A percentile compares a stretch with the other conserved stretches of the same genome.
These are phyloP conservation scores for Dovyalis caffra DNA, from an alignment of 345 rosid species.

Conservation along the genomic window DNA sequence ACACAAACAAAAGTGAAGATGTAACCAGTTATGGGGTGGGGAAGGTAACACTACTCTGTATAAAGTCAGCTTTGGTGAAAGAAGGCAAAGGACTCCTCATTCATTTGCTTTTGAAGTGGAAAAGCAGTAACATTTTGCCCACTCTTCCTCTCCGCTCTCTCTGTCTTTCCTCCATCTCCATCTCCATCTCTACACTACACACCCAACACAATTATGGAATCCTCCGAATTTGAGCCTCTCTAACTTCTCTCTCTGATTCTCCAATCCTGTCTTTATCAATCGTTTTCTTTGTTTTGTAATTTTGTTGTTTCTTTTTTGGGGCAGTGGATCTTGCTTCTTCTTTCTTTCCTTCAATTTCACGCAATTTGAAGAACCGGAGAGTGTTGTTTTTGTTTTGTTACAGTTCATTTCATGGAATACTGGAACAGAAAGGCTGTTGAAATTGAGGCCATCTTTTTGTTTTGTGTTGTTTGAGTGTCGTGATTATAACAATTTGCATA, in stretches of 20 bases:
- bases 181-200: neutral
- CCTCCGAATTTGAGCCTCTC: slow-evolving; percentile 40
- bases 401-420: slow-evolving; percentile 5
- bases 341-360: neutral
- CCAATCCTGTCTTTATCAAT: neutral
- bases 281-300: neutral
- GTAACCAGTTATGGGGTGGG: slow-evolving; percentile 29
- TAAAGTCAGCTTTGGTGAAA: no score
- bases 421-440: neutral
- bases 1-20: neutral
- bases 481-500: neutral
- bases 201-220: slow-evolving; percentile 33
- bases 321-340: neutral
- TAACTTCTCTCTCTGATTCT: slow-evolving; percentile 16
- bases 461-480: slow-evolving; percentile 7
- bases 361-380: neutral
- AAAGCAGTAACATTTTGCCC: neutral
- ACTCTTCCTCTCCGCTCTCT: neutral
- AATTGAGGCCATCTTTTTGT: neutral
- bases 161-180: no score
- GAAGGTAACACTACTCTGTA: neutral
- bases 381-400: neutral
- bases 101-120: slow-evolving; percentile 12
- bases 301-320: neutral
- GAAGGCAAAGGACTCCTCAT: neutral